Base-by-base conservation (phyloP, 495 filamentous ascomycete genomes). In the Penicillium ucsense region DNA sequence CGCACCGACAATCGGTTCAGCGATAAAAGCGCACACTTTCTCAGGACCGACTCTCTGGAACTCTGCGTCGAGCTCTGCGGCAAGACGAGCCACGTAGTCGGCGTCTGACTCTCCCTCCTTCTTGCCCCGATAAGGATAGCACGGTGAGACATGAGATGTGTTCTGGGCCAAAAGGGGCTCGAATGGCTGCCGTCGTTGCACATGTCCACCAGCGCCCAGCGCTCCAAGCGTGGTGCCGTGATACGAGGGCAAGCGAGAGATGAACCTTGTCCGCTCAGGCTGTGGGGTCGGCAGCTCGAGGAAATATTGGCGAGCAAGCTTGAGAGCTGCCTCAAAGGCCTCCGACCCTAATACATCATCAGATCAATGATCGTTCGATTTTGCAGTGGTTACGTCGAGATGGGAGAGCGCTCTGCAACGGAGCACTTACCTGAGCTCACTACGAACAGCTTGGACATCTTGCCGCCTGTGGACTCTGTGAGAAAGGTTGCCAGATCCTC, bases 1-100 rank as follows among this genome's bases (percentile, higher is more conserved):
- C 11, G 77, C 78, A 8, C 78, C 79, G 45, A 76, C 76, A n/a
- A 82, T 71, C 2, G 87, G 80, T 57, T 94, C 88, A 2, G 81
- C 80, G 31, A 92, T 67, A 51, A 92, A 89, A 3, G 84, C 89
- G 49, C 79, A 82, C 6, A 92, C 86, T 3, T 67, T 88, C 3
- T 82, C 69, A 0, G 85, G 79, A 0, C 85, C 88, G 3, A 89
- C 69, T 29, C 76, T 70, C 50, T 80, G 70, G 55, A 95, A 90
- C 52, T 89, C 84, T 3, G 73, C 76, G 33, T 91, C 86, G 3
- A 94, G 64, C 54, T 94, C 87, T 6, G 73, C 58, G 0, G 73
- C 76, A 44, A 85, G 71, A 56, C 84, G 72, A 3, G 60, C 55
- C 6, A 88, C 81, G 45, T 78, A 81, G 9, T 70, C 61, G 4